Conservation (phyloP, 2,329 filamentous ascomycete genomes). For the Epichloe bromicola region DNA sequence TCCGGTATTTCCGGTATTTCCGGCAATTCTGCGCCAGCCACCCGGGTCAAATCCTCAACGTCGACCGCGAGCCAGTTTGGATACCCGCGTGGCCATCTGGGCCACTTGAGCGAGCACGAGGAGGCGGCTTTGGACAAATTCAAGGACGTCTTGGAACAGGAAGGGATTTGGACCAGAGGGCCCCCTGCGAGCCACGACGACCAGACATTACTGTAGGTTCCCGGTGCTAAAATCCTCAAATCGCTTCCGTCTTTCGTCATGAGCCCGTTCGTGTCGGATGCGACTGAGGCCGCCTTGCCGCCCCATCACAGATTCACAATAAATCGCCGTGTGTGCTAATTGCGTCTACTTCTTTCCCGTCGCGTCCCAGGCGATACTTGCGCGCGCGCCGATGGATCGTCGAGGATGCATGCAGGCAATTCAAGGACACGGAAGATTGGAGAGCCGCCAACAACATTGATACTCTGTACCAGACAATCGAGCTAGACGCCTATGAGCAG, state of each 20-base stretch:
- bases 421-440: conserved; percentile 82
- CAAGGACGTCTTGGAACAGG: conserved; percentile 53
- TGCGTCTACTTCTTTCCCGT: conserved; percentile 3
- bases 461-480: conserved; percentile 73
- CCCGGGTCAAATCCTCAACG: conserved; percentile 17
- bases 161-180: conserved; percentile 48
- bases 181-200: conserved; percentile 57
- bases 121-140: conserved; percentile 55
- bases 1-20: conserved; percentile 7
- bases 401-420: conserved; percentile 67
- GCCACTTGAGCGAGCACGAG: conserved; percentile 60
- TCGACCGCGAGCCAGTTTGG: conserved; percentile 26
- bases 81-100: conserved; percentile 68
- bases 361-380: conserved; percentile 59
- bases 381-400: conserved; percentile 73
- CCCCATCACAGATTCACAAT: no score
- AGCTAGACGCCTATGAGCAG: conserved; percentile 71
- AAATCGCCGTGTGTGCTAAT: neutral
- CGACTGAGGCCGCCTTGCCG: no score
- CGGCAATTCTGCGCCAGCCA: conserved; percentile 8
- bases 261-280: neutral
- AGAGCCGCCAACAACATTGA: conserved; percentile 67
- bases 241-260: neutral
- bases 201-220: conserved; percentile 52
- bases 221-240: neutral